Base-by-base conservation (phyloP, 2,329 filamentous ascomycete species). In the Tolypocladium pustulatum region DNA sequence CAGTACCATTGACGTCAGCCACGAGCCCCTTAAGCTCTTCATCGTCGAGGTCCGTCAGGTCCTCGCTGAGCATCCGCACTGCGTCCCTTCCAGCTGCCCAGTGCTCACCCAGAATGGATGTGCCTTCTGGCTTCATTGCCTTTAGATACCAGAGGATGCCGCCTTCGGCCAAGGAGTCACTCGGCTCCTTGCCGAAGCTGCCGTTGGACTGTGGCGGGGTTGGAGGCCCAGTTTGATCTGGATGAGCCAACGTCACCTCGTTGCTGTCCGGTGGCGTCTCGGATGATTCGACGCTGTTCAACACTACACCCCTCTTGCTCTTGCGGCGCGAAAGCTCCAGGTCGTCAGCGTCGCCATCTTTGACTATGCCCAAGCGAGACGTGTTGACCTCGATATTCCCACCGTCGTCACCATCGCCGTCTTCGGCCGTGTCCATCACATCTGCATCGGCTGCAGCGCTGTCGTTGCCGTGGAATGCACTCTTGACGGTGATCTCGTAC, bases 81-180 rank as follows among this genome's bases (percentile, higher is more conserved):
- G 88, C 84, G 58, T 92, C 88, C 38, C 86, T 81, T 2, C 87
- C 89, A 0, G 83, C 85, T 79, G 63, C 67, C 69, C 70, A 72
- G 57, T 85, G 81, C 72, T 93, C 89, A 63, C 88, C 87, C 58
- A 89, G 78, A 12, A 93, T 83, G 0, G 88, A 93, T 0, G 91
- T 96, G 59, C 91, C 93, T 57, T 84, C 58, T 1, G 89, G 88
- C 56, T 94, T 84, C 68, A 95, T 95, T 10, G 84, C 81, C 67
- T 89, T 83, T 60, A 96, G 82, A 71, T 96, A 96, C 91, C 91
- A 97, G 9, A 90, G 85, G 15, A 96, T 78, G 38, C 93, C 93
- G 59, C 93, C 93, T 55, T 87, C 80, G 2, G 81, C 81, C 52
- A 91, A 76, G 15, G 81, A 76, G 40, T 85, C 82, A 4, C 67